Conservation (phyloP, 2,329 filamentous ascomycete species). For the Beauveria asiatica region DNA sequence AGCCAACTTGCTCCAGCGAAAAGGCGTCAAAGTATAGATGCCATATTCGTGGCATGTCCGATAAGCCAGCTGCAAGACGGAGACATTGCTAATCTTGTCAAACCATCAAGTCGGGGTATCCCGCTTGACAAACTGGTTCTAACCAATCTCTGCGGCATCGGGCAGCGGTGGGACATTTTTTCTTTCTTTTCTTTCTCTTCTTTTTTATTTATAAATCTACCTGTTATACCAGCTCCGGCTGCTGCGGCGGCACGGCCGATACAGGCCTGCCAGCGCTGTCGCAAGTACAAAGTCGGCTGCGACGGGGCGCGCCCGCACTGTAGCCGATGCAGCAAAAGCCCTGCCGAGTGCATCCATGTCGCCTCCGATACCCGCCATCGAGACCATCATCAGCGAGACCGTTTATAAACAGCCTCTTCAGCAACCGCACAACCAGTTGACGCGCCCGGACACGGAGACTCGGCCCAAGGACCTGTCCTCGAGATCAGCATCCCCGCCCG, state of each 20-base stretch:
- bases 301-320: constrained; percentile 2
- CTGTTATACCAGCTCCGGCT: neutral
- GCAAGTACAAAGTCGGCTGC: constrained; percentile 10
- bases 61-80: no score
- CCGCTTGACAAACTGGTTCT: no score
- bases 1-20: neutral
- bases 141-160: no score
- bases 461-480: neutral
- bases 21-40: neutral
- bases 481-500: neutral
- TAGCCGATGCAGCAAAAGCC: constrained; percentile 1
- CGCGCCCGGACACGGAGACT: neutral
- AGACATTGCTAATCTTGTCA: no score
- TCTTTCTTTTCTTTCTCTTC: no score
- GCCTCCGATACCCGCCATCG: neutral
- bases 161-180: no score
- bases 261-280: constrained; percentile 9
- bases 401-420: neutral
- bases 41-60: no score
- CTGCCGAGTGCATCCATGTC: neutral
- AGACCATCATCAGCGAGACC: no score
- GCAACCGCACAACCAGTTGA: neutral
- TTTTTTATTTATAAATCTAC: neutral
- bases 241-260: neutral
- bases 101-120: no score